A percentile compares a stretch with the other conserved stretches of the same genome.
These are phyloP conservation scores for Akebia trifoliata DNA, from an alignment of 164 flowering plant genomes.

Conservation along the genomic window DNA sequence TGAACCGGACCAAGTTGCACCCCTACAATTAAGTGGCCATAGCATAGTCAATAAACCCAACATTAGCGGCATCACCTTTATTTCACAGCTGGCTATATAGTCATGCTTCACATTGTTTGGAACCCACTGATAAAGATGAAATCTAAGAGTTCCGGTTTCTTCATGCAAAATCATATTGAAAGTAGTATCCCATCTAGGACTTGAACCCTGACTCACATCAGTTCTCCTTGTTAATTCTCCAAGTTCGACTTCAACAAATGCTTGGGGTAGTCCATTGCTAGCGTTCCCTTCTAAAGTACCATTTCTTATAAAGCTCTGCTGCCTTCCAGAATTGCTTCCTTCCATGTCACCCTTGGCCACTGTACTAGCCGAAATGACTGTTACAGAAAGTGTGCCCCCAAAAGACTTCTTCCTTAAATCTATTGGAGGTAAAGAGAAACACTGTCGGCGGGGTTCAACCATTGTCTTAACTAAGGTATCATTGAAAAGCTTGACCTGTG, in stretches of 20 bases:
- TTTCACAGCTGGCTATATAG: slow-evolving; percentile 73
- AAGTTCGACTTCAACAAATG: slow-evolving; percentile 87
- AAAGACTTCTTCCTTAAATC: slow-evolving; percentile 62
- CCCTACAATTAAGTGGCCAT: too few species aligned
- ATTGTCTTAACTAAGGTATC: slow-evolving; percentile 78
- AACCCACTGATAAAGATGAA: slow-evolving; percentile 63
- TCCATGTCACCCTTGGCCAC: slow-evolving; percentile 34
- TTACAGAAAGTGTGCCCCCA: slow-evolving; percentile 67
- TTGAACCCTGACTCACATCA: slow-evolving; percentile 41
- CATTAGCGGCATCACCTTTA: too few species aligned
- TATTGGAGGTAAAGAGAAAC: slow-evolving; percentile 61
- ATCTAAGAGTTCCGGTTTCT: slow-evolving; percentile 50
- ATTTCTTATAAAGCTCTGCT: slow-evolving; percentile 21
- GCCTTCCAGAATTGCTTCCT: slow-evolving; percentile 43
- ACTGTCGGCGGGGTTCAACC: slow-evolving; percentile 95
- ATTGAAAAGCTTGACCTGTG: slow-evolving; percentile 68
- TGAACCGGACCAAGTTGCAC: too few species aligned
- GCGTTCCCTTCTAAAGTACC: slow-evolving; percentile 26
- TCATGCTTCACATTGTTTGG: slow-evolving; percentile 66
- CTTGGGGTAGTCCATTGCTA: slow-evolving; percentile 38
- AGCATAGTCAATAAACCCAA: too few species aligned
- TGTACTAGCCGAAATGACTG: slow-evolving; percentile 60
- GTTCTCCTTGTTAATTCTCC: slow-evolving; percentile 80
- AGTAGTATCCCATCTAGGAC: slow-evolving; percentile 72
- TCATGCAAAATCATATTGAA: slow-evolving; percentile 88